Conservation (phyloP, 2,329 filamentous ascomycete species). For the Rhynchosporium agropyri region DNA sequence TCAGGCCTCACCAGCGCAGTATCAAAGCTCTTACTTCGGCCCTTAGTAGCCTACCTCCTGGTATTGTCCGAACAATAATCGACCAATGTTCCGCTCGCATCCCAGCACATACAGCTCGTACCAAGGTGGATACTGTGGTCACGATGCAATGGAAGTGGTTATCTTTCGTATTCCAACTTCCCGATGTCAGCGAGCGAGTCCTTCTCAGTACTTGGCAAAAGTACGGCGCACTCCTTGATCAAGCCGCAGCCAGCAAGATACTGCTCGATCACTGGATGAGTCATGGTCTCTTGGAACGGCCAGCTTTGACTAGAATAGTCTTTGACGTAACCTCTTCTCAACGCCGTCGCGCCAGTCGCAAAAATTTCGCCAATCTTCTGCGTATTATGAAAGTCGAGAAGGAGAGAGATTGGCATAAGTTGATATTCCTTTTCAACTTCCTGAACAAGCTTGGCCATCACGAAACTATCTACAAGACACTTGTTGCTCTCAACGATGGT, state of each 20-base stretch:
- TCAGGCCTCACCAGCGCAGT: constrained; percentile 13
- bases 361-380: constrained; percentile 23
- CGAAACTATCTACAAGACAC: constrained; percentile 17
- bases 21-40: constrained; percentile 26
- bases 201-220: constrained; percentile 24
- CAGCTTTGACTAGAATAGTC: constrained; percentile 20
- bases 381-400: constrained; percentile 23
- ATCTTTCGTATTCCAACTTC: constrained; percentile 26
- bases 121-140: background rate
- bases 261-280: constrained; percentile 34
- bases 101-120: background rate
- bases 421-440: constrained; percentile 22
- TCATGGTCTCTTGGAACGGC: constrained; percentile 23
- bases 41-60: constrained; percentile 23
- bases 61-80: constrained; percentile 15
- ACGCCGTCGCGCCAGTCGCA: background rate
- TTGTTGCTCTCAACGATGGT: constrained; percentile 21
- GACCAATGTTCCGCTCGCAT: constrained; percentile 19
- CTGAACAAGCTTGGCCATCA: constrained; percentile 23
- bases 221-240: background rate
- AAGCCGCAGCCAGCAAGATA: constrained; percentile 9
- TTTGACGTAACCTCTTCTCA: constrained; percentile 21
- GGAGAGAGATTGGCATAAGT: constrained; percentile 17
- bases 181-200: constrained; percentile 17
- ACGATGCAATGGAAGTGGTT: constrained; percentile 30